These are phyloP conservation scores for Gossypium herbaceum DNA, from an alignment of 345 rosid species.

Conservation along the genomic window DNA sequence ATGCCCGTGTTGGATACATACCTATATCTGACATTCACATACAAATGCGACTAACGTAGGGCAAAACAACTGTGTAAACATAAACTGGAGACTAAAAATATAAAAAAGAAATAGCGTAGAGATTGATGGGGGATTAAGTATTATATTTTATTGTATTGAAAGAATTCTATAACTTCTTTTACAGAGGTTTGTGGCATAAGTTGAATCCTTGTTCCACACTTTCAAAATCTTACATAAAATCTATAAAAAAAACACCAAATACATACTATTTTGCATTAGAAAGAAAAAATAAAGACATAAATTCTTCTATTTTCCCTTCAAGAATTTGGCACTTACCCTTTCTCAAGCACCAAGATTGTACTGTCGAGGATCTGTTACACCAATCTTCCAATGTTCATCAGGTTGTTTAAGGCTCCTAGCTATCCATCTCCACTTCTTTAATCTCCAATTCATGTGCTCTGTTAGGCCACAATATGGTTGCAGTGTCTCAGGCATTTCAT, in stretches of 20 bases:
- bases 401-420: conserved; percentile 34
- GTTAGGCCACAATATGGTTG: conserved; percentile 53
- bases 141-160: neutral
- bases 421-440: conserved; percentile 52
- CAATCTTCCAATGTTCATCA: conserved; percentile 64
- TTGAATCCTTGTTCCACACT: neutral
- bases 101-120: neutral
- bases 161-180: neutral
- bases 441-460: conserved; percentile 31
- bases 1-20: neutral
- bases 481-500: conserved; percentile 50
- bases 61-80: neutral
- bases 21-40: neutral
- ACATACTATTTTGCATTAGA: neutral
- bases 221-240: neutral
- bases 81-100: neutral
- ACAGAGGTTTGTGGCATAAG: neutral
- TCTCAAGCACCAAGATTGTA: conserved; percentile 19
- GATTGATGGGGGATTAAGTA: neutral
- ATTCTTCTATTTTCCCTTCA: neutral
- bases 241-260: neutral
- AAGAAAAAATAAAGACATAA: neutral
- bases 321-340: neutral
- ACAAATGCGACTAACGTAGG: neutral
- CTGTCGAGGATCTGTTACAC: conserved; percentile 54